A percentile compares a stretch with the other conserved stretches of the same genome.
Conservation (phyloP, 148 eudicot genomes). For the Vaccinium myrtillus region DNA sequence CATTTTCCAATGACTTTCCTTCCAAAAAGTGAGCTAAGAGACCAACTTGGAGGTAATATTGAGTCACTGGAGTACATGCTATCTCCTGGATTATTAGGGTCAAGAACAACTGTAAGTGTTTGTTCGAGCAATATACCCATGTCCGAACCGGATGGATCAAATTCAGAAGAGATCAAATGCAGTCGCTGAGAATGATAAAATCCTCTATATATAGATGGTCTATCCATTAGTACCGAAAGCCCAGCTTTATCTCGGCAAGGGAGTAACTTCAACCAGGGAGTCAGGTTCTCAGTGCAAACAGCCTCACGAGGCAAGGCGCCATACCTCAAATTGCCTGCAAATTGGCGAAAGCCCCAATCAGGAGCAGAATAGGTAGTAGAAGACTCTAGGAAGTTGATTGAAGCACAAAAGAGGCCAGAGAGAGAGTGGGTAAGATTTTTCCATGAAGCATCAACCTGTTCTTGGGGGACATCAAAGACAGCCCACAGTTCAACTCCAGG, state of each 20-base stretch:
- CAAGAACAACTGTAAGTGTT: constrained; percentile 89
- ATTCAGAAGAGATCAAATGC: constrained; percentile 63
- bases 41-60: constrained; percentile 76
- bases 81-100: constrained; percentile 48
- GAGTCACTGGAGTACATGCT: constrained; percentile 34
- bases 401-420: constrained; percentile 95
- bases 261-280: constrained; percentile 96
- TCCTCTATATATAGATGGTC: constrained; percentile 94
- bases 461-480: constrained; percentile 69
- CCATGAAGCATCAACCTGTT: constrained; percentile 88
- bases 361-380: constrained; percentile 87
- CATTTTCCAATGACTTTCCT: constrained; percentile 71
- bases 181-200: constrained; percentile 93
- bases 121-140: constrained; percentile 70
- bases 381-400: constrained; percentile 89
- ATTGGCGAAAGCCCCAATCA: constrained; percentile 68
- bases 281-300: constrained; percentile 96
- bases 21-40: constrained; percentile 77
- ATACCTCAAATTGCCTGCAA: constrained; percentile 71
- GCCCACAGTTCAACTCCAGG: constrained; percentile 99
- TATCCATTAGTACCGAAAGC: constrained; percentile 74
- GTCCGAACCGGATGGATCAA: constrained; percentile 29
- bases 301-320: constrained; percentile 97
- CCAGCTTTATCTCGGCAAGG: constrained; percentile 99
- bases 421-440: constrained; percentile 88